A percentile compares a stretch with the other conserved stretches of the same genome.
Conservation (phyloP, 306 rosid genomes). For the Prunus persica region Prunus_persica_NCBIv2 NC_034009.1:36492001-36492500, state of each 20-base stretch:
- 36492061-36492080: background rate
- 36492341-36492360: slow-evolving; percentile 11
- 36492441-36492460: background rate
- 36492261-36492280: slow-evolving; percentile 7
- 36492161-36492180: slow-evolving; percentile 83
- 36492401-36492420: background rate
- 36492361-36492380: slow-evolving; percentile 18
- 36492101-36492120: slow-evolving; percentile 77
- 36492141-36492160: slow-evolving; percentile 85
- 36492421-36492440: background rate
- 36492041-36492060: slow-evolving; percentile 1
- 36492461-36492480: background rate
- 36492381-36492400: background rate
- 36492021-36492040: slow-evolving; percentile 3
- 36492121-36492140: slow-evolving; percentile 64
- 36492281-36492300: slow-evolving; percentile 5
- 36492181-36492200: slow-evolving; percentile 77
- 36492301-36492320: background rate
- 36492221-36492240: background rate
- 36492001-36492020: slow-evolving; percentile 87
- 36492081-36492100: slow-evolving; percentile 25
- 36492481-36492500: background rate
- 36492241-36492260: slow-evolving; percentile 4
- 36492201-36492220: slow-evolving; percentile 11
- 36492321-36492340: background rate